phyloP scores from a whole-genome alignment of 805 yeast genomes.

The Wickerhamomyces kurtzmanii region DNA sequence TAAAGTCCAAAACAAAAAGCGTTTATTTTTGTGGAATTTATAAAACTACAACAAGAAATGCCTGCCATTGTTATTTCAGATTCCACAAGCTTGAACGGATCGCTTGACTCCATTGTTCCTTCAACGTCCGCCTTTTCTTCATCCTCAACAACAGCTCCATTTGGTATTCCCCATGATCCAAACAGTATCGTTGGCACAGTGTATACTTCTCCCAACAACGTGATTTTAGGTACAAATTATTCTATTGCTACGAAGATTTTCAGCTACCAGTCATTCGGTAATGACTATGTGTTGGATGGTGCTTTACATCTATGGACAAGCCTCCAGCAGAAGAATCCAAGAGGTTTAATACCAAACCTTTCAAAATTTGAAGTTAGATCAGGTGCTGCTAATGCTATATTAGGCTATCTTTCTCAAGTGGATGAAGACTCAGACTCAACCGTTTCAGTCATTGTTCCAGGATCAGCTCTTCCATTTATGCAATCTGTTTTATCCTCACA shows the following conservation, averaged over 20 bases:
- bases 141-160: constrained; percentile 38
- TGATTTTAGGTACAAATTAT: constrained; percentile 46
- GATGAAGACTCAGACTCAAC: constrained; percentile 20
- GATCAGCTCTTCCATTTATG: constrained; percentile 61
- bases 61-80: too few species aligned
- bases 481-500: constrained; percentile 42
- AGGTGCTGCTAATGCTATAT: constrained; percentile 74
- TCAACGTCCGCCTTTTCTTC: constrained; percentile 21
- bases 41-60: too few species aligned
- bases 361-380: constrained; percentile 59
- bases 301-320: constrained; percentile 52
- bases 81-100: too few species aligned
- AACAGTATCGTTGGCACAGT: constrained; percentile 33
- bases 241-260: constrained; percentile 44
- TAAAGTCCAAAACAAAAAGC: too few species aligned
- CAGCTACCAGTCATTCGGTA: constrained; percentile 61
- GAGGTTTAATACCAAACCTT: constrained; percentile 51
- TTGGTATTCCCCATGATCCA: constrained; percentile 55
- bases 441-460: constrained; percentile 46
- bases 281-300: constrained; percentile 49
- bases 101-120: constrained; percentile 10
- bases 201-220: constrained; percentile 44
- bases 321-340: constrained; percentile 37
- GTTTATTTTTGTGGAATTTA: too few species aligned
- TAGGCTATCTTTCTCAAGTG: constrained; percentile 48